Base-by-base conservation (phyloP, 2,329 filamentous ascomycete genomes). In the Pseudogymnoascus sp. region DNA sequence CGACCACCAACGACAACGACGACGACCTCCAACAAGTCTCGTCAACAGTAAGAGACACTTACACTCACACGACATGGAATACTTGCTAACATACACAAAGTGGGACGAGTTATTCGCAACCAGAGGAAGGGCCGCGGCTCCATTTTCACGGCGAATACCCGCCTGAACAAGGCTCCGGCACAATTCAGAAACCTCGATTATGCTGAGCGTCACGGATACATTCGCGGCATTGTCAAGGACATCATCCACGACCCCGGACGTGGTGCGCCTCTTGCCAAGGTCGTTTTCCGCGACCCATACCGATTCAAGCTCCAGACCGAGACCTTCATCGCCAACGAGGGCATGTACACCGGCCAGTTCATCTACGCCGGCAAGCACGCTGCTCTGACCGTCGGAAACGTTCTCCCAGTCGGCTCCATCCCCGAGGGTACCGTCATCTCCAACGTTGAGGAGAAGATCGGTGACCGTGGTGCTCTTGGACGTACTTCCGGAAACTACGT, bases 331-430 rank as follows among this genome's bases (percentile, higher is more conserved):
- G 94, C 94, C 82, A 99, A 97, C 84, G 94, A 97, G 86, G 94
- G 94, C 84, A 97, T 97, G 92, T 99, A 97, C 91, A 97, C 94
- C 72, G 94, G 94, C 79, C 94, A 99, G 82, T 99, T 99, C 87
- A 92, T 99, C 89, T 99, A 99, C 83, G 94, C 93, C 78, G 94
- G 94, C 79, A 99, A 99, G 91, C 94, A 96, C 83, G 94, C 94
- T 75, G 84, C 89, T 71, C 87, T 99, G 76, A 97, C 90, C 76
- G 88, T 99, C 80, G 94, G 94, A 80, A 99, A 99, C 86, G 82
- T 99, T 77, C 91, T 99, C 68, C 94, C 94, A 70, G 87, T 99
- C 73, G 86, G 87, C 77, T 91, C 90, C 77, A 90, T 97, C 78
- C 94, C 94, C 72, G 94, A 99, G 86, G 94, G 94, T 91, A 99